These are phyloP conservation scores for Acanthamoeba sp. DNA, from an alignment of 208 protist genomes.

Conservation along the genomic window DNA sequence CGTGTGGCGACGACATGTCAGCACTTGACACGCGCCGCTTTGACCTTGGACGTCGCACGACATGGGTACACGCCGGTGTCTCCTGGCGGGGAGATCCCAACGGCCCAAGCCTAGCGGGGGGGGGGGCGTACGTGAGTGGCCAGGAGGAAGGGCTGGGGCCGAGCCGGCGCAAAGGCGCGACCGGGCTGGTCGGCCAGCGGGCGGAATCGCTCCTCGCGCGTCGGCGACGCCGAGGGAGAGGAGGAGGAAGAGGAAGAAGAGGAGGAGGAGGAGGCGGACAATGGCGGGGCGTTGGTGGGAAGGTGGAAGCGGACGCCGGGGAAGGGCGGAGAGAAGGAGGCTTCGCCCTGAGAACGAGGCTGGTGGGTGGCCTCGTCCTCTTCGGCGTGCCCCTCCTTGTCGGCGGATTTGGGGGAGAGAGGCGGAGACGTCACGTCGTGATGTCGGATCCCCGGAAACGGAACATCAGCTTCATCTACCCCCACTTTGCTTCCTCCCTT, in stretches of 20 bases:
- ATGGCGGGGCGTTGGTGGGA: not conserved
- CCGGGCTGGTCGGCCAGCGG: not conserved
- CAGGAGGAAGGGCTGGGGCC: not conserved
- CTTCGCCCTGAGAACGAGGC: not conserved
- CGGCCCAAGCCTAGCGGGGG: too few relatives aligned
- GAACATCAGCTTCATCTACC: not conserved
- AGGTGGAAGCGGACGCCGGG: slow-evolving; percentile 28
- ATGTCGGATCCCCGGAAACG: not conserved
- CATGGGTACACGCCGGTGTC: too few relatives aligned
- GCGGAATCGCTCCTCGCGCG: not conserved
- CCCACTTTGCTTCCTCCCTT: not conserved
- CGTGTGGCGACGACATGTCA: not conserved
- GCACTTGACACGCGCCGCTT: too few relatives aligned
- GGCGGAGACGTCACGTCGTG: not conserved
- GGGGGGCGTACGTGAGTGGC: not conserved
- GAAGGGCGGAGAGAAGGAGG: not conserved
- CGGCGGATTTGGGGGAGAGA: not conserved
- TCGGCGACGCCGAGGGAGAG: too few relatives aligned
- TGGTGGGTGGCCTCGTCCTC: not conserved
- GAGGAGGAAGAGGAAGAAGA: not conserved
- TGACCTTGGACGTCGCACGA: too few relatives aligned
- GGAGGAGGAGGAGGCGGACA: not conserved
- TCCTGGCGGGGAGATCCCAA: too few relatives aligned
- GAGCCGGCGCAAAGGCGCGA: not conserved
- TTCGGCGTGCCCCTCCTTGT: too few relatives aligned